A percentile compares a stretch with the other conserved stretches of the same genome.
These are phyloP conservation scores for Hippophae tibetana DNA, from an alignment of 306 rosid species.

Conservation along the genomic window DNA sequence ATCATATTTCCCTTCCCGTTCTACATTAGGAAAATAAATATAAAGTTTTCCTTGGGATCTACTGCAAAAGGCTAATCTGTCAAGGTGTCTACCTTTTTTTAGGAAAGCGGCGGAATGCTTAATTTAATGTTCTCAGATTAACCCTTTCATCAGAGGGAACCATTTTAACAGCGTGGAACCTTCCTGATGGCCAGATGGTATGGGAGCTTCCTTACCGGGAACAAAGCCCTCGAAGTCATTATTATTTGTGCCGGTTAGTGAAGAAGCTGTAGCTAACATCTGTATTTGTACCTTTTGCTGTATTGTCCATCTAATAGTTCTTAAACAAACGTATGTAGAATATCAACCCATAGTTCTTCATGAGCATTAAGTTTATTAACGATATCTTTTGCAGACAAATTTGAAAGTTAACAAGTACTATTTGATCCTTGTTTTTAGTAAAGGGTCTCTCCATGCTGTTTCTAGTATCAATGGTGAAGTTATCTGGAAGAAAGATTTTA, in stretches of 20 bases:
- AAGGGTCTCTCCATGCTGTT: conserved; percentile 70
- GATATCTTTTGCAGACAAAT: conserved; percentile 51
- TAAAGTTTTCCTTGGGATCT: not conserved
- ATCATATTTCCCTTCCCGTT: too few species aligned
- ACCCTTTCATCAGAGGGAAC: conserved; percentile 83
- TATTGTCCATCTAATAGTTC: not conserved
- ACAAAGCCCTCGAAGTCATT: conserved; percentile 56
- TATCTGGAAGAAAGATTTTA: conserved; percentile 71
- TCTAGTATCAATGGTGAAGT: conserved; percentile 70
- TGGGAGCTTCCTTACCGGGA: conserved; percentile 79
- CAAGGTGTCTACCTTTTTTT: not conserved
- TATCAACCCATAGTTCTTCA: not conserved
- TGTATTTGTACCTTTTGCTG: not conserved
- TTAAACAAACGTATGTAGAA: not conserved
- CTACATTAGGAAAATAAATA: too few species aligned
- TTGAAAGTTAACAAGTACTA: conserved; percentile 68
- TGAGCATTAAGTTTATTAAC: conserved; percentile 17
- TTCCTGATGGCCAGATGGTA: conserved; percentile 97
- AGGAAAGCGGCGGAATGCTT: conserved; percentile 11
- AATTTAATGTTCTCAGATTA: conserved; percentile 52
- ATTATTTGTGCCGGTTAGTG: conserved; percentile 59
- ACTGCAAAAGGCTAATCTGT: not conserved
- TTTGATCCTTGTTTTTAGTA: conserved; percentile 59
- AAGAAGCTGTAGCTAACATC: conserved; percentile 6
- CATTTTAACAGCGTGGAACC: conserved; percentile 91